These are phyloP conservation scores for Sodiomyces alkalinus DNA, from an alignment of 2,329 filamentous ascomycete genomes.

Conservation along the genomic window DNA sequence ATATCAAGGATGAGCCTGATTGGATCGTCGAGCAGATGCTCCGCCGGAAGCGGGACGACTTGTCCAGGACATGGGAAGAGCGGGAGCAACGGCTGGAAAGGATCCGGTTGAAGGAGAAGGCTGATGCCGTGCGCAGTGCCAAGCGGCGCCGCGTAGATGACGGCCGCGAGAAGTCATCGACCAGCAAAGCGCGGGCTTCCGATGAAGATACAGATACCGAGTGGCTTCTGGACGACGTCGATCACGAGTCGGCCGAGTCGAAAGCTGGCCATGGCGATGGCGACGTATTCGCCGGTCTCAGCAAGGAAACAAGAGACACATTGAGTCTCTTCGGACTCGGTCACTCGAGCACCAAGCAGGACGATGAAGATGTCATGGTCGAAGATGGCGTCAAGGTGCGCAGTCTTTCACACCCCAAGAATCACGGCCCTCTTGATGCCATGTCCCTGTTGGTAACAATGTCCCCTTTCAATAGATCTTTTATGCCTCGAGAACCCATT, in stretches of 20 bases:
- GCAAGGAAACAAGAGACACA: conserved; percentile 59
- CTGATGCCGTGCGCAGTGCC: conserved; percentile 32
- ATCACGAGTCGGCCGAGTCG: conserved; percentile 28
- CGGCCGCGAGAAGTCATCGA: conserved; percentile 3
- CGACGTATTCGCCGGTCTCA: conserved; percentile 40
- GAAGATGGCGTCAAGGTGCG: conserved; percentile 54
- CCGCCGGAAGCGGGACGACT: conserved; percentile 49
- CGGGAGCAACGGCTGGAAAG: conserved; percentile 56
- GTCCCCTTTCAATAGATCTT: conserved; percentile 64
- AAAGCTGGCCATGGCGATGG: no score
- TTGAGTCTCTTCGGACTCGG: conserved; percentile 50
- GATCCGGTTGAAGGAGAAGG: conserved; percentile 47
- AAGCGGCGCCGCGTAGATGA: conserved; percentile 32
- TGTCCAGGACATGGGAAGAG: conserved; percentile 52
- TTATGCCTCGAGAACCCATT: conserved; percentile 87
- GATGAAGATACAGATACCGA: conserved; percentile 44
- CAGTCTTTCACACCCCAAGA: conserved; percentile 3
- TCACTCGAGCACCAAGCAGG: conserved; percentile 16
- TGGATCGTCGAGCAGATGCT: conserved; percentile 75
- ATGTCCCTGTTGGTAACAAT: conserved; percentile 14
- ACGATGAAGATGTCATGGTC: conserved; percentile 28
- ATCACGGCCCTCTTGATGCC: neutral
- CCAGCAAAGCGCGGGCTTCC: conserved; percentile 6
- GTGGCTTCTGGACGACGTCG: conserved; percentile 59
- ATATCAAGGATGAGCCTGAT: conserved; percentile 54